Evolutionary conservation across 495 filamentous ascomycete species (phyloP), one percentile per base, ranked within the genome.

Genomic region (Aspergillus nidulans): DNA sequence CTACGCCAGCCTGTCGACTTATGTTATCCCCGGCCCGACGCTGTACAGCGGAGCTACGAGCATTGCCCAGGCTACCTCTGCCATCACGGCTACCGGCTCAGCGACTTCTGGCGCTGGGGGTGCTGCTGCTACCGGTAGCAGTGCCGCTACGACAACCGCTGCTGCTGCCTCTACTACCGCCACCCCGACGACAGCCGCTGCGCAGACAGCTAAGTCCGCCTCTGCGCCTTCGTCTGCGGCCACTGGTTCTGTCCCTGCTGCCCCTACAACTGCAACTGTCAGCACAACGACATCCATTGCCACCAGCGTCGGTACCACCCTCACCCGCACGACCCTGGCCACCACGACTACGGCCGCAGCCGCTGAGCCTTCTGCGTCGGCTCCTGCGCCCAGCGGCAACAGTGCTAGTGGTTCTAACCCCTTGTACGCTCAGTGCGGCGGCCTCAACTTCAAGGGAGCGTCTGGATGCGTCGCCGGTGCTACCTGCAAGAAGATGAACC

Each of bases 21-120:
- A 85, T 59, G 66, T 61, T 10, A 82, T 85, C 46, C 81, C 82
- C 28, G 82, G 83, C 1, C 81, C 81, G 32, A 62, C 72, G 36
- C 63, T 83, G 18, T 84, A 74, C 65, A 61, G 63, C 30, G 70
- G 63, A 19, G 64, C 56, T 34, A 34, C 30, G 4, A 34, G 30
- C 30, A 34, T 34, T 12, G 30, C 30, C 6, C 30, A 34, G 30
- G 30, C 30, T 6, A 34, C 30, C 8, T 34, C 30, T 13, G 15
- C 9, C 8, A 34, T 34, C 30, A 34, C 30, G 6, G 30, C 30
- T 6, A 34, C 30, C 2, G 30, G 30, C 6, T 34, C 30, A 6
- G 30, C 30, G 30, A 34, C 30, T 6, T 34, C 30, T 6, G 30
- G 30, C 2, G 30, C 30, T 34, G 30, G 30, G 9, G 30, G 30